Evolutionary conservation across 352 stramenopile genomes (phyloP).

Genomic region (Pythium dissotocum): DNA sequence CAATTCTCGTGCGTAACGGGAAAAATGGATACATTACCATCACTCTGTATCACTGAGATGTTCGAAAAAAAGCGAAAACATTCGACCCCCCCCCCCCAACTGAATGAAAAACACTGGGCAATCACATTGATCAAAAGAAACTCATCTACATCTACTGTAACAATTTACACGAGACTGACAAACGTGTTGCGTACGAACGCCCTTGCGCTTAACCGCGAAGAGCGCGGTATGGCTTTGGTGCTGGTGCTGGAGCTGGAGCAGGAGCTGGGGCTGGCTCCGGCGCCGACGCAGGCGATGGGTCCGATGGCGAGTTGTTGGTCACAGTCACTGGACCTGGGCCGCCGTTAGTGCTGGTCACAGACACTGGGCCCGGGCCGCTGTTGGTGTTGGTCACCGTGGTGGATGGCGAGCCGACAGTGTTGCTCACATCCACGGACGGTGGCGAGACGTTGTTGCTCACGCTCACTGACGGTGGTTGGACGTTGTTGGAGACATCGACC

Average conservation of each 20-base stretch:
- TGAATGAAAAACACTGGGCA: too few relatives aligned
- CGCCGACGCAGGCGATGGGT: background rate
- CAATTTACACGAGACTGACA: too few relatives aligned
- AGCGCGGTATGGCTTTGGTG: background rate
- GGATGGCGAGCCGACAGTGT: background rate
- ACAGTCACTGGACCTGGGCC: background rate
- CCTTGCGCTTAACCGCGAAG: background rate
- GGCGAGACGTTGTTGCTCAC: conserved; percentile 1
- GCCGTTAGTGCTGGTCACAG: background rate
- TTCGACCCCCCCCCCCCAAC: too few relatives aligned
- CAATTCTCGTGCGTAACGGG: too few relatives aligned
- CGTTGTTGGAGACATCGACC: conserved; percentile 5
- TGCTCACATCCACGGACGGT: background rate
- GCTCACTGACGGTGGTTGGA: conserved; percentile 1
- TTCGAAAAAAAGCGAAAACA: too few relatives aligned
- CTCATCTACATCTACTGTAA: too few relatives aligned
- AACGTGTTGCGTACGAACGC: too few relatives aligned
- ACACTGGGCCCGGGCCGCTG: background rate
- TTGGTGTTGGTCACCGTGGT: background rate
- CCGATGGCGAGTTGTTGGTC: conserved; percentile 1
- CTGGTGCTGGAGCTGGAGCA: background rate
- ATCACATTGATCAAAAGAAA: too few relatives aligned
- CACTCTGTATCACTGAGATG: too few relatives aligned
- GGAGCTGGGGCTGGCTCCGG: background rate
- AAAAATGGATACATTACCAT: too few relatives aligned